Conservation (phyloP, 768 basidiomycete genomes). For the Tricholoma flavovirens region DNA sequence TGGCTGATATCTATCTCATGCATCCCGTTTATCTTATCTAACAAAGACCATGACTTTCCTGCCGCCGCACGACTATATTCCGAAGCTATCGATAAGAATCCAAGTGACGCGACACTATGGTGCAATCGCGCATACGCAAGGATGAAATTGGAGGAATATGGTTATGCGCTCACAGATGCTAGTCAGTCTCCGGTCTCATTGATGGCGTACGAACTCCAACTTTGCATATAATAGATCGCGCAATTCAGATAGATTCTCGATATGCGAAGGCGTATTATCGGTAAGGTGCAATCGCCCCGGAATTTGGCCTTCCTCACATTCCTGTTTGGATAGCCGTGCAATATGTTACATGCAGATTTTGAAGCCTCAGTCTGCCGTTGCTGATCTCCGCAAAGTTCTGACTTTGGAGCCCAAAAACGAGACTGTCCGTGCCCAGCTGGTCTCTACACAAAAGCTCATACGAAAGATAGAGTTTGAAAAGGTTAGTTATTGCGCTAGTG, state of each 20-base stretch:
- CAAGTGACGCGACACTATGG: constrained; percentile 84
- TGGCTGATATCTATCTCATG: neutral
- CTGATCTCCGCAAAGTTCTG: constrained; percentile 84
- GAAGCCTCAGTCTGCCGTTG: constrained; percentile 79
- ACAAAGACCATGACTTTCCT: constrained; percentile 65
- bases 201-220: constrained; percentile 3
- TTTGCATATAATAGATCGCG: constrained; percentile 50
- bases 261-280: constrained; percentile 90
- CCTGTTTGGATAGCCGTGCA: constrained; percentile 54
- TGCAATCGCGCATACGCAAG: constrained; percentile 91
- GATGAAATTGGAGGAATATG: constrained; percentile 90
- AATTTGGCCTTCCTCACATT: neutral
- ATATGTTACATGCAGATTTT: constrained; percentile 87
- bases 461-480: constrained; percentile 91
- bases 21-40: neutral
- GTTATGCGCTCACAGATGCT: constrained; percentile 85
- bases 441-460: constrained; percentile 86
- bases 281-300: constrained; percentile 27
- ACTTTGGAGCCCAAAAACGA: constrained; percentile 83
- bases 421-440: constrained; percentile 70
- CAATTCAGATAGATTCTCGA: constrained; percentile 81
- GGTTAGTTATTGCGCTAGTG: constrained; percentile 34
- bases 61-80: constrained; percentile 76
- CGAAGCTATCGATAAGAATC: constrained; percentile 82
- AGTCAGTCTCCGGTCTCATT: constrained; percentile 44